A percentile compares a stretch with the other conserved stretches of the same genome.
Evolutionary conservation across 202 grass and related monocot genomes (phyloP).

Genomic region (Setaria italica): DNA sequence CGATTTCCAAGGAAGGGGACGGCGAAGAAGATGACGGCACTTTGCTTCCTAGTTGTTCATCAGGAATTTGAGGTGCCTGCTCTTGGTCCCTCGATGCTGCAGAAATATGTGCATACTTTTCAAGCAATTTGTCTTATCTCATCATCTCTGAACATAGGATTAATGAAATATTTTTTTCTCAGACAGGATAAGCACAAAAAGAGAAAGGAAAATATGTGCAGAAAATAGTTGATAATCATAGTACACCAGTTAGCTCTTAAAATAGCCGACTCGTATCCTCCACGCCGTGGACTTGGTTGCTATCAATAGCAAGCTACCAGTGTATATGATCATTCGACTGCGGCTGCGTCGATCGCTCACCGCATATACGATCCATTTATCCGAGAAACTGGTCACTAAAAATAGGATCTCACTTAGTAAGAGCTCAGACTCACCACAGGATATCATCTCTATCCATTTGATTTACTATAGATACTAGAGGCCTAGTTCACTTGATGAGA

Average conservation of each 20-base stretch:
- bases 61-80: too few relatives aligned
- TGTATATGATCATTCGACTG: background rate
- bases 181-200: background rate
- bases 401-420: background rate
- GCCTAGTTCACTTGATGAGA: background rate
- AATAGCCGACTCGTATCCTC: slow-evolving; percentile 22
- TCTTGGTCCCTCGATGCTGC: too few relatives aligned
- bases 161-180: background rate
- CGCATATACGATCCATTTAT: background rate
- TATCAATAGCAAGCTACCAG: slow-evolving; percentile 12
- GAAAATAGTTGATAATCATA: background rate
- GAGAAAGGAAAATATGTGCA: background rate
- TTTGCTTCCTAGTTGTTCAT: too few relatives aligned
- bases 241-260: background rate
- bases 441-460: slow-evolving; percentile 7
- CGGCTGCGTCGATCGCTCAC: background rate
- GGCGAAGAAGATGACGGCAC: too few relatives aligned
- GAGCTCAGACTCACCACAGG: background rate
- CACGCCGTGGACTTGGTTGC: slow-evolving; percentile 12
- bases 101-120: too few relatives aligned
- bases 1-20: too few relatives aligned
- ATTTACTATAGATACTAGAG: slow-evolving; percentile 33
- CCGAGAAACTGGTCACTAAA: background rate
- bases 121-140: background rate
- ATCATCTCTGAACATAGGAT: background rate